Evolutionary conservation across 108 stramenopile genomes (phyloP), one percentile per base, ranked within the genome.

Genomic region (Nitzschia inconspicua): DNA sequence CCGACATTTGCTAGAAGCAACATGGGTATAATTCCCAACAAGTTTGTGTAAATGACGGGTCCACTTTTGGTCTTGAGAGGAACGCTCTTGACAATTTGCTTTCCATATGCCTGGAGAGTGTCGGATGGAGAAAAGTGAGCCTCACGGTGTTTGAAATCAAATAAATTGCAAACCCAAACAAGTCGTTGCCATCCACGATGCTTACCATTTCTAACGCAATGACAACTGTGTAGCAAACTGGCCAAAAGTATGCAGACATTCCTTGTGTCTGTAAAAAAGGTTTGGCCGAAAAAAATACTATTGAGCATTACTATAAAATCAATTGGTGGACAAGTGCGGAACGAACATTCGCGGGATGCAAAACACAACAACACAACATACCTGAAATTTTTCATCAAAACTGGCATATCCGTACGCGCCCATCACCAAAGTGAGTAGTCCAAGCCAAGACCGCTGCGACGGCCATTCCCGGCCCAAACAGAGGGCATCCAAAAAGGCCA

Each of bases 391-490:
- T 44, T 62, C 77, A 63, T 91, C 89, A 25, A 77, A 77, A 42
- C 69, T 48, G 39, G 88, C 93, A 64, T 95, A 97, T 10, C 82
- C 76, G 42, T 77, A 72, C 8, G 96, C 93, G 14, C 93, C 93
- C 0, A 78, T 2, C 4, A 81, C 82, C 56, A 95, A 77, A 20
- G 73, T 47, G 22, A 42, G 10, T 29, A 95, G 70, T 37, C 75
- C 84, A 18, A 55, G 51, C 79, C 82, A 85, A 40, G 82, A 80
- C 10, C 88, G 79, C 1, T 20, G 27, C 5, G 74, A 80, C 2
- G 96, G 96, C 77, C 81, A 86, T 54, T 93, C 90, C 23, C 87
- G 54, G 13, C 93, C 96, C 29, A 97, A 47, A 62, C 89, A 91
- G 20, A 82, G n/a, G 14, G 73, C 86, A 63, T 95, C 94, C 48